phyloP scores from a whole-genome alignment of 176 grass and related monocot species.

The Musa itinerans region DNA sequence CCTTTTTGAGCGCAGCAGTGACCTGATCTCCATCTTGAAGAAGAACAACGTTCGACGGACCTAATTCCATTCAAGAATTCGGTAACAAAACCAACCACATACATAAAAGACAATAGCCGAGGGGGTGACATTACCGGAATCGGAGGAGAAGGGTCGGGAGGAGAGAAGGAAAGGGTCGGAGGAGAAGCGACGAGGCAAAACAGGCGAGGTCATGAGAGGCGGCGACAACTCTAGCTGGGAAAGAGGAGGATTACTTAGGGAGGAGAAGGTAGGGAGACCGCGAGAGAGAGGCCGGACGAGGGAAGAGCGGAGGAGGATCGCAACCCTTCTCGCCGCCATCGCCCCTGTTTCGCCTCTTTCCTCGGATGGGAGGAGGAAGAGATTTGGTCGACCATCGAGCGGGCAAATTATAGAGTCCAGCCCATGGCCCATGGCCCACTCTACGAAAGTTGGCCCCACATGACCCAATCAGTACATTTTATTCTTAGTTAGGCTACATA shows the following conservation, averaged over 20 bases:
- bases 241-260: neutral
- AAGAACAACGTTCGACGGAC: constrained; percentile 5
- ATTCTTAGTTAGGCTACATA: too few species aligned
- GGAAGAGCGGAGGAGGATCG: neutral
- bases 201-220: neutral
- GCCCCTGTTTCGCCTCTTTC: neutral
- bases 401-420: too few species aligned
- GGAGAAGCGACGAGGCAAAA: neutral
- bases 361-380: too few species aligned
- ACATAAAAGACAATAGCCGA: neutral
- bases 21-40: constrained; percentile 1
- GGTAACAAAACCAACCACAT: neutral
- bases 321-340: constrained; percentile 6
- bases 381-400: too few species aligned
- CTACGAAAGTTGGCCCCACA: too few species aligned
- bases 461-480: too few species aligned
- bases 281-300: neutral
- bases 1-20: constrained; percentile 4
- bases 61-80: neutral
- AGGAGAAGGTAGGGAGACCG: neutral
- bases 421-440: too few species aligned
- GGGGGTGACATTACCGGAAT: neutral
- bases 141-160: neutral
- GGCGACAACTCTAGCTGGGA: neutral
- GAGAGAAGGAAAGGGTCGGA: neutral